phyloP scores from a whole-genome alignment of 192 early-diverging fungal species.

The Coemansia umbellata region DNA sequence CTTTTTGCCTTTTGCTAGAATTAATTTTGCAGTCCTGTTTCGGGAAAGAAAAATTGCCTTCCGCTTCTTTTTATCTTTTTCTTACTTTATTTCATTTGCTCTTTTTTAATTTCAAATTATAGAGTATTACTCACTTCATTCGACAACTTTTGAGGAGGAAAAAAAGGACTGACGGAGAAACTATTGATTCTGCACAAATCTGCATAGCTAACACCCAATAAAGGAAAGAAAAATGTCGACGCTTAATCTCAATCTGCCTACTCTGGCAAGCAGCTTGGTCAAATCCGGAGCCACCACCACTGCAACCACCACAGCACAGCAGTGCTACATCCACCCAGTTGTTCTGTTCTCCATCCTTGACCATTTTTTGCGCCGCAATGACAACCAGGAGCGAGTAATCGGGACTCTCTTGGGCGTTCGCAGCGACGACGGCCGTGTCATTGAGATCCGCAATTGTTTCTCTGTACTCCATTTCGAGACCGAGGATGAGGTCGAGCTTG shows the following conservation, averaged over 20 bases:
- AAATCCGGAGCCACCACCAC: conserved; percentile 29
- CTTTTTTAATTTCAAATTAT: no score
- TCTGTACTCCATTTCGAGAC: conserved; percentile 76
- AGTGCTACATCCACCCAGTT: conserved; percentile 63
- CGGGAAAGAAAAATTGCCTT: no score
- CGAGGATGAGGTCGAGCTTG: conserved; percentile 75
- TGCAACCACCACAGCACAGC: conserved; percentile 35
- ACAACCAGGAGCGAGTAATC: conserved; percentile 77
- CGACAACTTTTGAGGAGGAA: no score
- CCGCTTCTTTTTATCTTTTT: no score
- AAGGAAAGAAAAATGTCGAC: conserved; percentile 15
- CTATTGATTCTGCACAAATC: neutral
- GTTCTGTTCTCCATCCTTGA: conserved; percentile 91
- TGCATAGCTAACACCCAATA: neutral
- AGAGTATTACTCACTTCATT: no score
- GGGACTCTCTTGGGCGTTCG: conserved; percentile 88
- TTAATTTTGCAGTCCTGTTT: no score
- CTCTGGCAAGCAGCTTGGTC: conserved; percentile 29
- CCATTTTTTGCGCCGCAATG: conserved; percentile 84
- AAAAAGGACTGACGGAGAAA: neutral
- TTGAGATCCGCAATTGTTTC: conserved; percentile 88
- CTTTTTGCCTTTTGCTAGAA: no score
- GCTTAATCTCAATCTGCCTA: conserved; percentile 52
- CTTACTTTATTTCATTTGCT: no score
- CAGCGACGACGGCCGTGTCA: conserved; percentile 80